Base-by-base conservation (phyloP, 441 rosid species). In the Adansonia grandidieri region DNA sequence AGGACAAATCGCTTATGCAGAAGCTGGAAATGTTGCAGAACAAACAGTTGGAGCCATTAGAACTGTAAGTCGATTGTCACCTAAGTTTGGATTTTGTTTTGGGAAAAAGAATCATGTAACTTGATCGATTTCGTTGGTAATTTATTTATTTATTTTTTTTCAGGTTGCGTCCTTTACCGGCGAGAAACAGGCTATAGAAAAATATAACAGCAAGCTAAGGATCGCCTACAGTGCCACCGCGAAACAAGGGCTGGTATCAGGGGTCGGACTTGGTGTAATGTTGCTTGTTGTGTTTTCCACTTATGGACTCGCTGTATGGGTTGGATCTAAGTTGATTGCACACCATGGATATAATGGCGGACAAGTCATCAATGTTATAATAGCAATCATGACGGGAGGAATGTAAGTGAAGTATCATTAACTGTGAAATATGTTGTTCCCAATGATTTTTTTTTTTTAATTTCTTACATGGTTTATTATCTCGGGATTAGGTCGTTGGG, bases 141-240 rank as follows among this genome's bases (percentile, higher is more conserved):
- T 28, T 28, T 28, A 28, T 28, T 28, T 28, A 28, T 28, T 40
- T 15, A 1, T 17, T 2, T 67, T n/a, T n/a, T 74, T 50, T 42
- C 11, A 92, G 98, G 98, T 94, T 47, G 91, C 89, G 44, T 89
- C 96, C 7, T 91, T 92, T 72, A 87, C 94, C 0, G 97, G 97
- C 50, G 88, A 92, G 89, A 88, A 90, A 78, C 84, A 63, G 22
- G 93, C 97, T 11, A 72, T 87, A 19, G 85, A 80, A 14, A 92
- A 86, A 57, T 92, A 91, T 54, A 79, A 92, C 50, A 76, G 60
- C 11, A 91, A 88, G 82, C 80, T 88, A 0, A 78, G 78, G 73
- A 70, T 85, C 28, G 95, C 95, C 8, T 93, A 88, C 61, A 57
- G 73, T 40, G 81, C 90, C 9, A 76, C 88, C 7, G 84, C 78